Conservation (phyloP, 2,329 filamentous ascomycete species). For the Aspergillaceae sp. region DNA sequence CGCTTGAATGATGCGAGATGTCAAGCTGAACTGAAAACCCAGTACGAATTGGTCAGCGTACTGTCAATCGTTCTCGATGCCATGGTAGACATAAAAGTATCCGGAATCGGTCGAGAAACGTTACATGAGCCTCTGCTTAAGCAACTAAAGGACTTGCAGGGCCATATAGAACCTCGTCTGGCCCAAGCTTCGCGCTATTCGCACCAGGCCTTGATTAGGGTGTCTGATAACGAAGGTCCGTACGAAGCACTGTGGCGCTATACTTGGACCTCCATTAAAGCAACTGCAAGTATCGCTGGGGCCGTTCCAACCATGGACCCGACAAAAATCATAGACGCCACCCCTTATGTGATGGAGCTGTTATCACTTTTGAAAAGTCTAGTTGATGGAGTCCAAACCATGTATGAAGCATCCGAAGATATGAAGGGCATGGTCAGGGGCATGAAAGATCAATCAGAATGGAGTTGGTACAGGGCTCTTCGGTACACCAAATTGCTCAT, state of each 20-base stretch:
- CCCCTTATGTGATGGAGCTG: constrained; percentile 1
- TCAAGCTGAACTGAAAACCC: constrained; percentile 1
- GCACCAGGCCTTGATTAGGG: neutral
- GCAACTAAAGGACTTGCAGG: neutral
- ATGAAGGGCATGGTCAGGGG: neutral
- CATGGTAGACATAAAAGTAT: constrained; percentile 4
- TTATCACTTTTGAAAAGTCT: neutral
- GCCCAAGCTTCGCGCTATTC: constrained; percentile 1
- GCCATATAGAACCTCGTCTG: neutral
- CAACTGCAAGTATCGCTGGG: constrained; percentile 1
- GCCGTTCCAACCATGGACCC: constrained; percentile 3
- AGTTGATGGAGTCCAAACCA: neutral
- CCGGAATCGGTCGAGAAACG: constrained; percentile 1
- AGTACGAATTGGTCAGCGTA: constrained; percentile 3
- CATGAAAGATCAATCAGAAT: neutral
- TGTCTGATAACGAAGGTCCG: constrained; percentile 3
- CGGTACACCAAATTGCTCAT: constrained; percentile 1
- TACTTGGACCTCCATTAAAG: constrained; percentile 1
- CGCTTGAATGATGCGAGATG: neutral
- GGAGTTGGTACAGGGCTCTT: neutral
- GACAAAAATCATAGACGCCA: neutral
- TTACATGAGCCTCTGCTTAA: constrained; percentile 2
- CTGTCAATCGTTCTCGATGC: constrained; percentile 1
- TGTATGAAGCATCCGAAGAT: neutral
- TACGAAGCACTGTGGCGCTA: constrained; percentile 2